Evolutionary conservation across 2,329 filamentous ascomycete species (phyloP).

Genomic region (Alternaria triticimaculans): DNA sequence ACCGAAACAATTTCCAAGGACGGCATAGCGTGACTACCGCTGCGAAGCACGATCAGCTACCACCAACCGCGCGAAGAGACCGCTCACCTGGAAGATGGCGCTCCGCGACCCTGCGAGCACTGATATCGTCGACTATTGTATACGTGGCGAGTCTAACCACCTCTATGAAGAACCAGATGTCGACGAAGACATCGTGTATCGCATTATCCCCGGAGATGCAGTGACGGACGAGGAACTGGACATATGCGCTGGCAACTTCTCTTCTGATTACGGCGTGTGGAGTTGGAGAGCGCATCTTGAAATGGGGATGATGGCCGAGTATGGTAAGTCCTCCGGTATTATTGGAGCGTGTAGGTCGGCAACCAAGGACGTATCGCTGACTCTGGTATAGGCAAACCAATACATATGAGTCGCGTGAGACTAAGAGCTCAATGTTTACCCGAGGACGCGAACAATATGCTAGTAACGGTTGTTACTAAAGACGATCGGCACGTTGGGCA

Average conservation of each 20-base stretch:
- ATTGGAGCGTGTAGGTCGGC: background rate
- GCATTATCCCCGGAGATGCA: conserved; percentile 2
- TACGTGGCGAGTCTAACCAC: conserved; percentile 2
- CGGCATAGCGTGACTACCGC: background rate
- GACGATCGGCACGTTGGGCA: conserved; percentile 3
- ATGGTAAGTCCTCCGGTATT: background rate
- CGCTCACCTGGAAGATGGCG: background rate
- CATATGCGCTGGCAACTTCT: conserved; percentile 1
- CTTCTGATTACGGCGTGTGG: conserved; percentile 2
- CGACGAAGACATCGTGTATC: conserved; percentile 10
- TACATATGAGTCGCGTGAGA: background rate
- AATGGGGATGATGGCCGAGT: background rate
- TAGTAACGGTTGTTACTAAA: conserved; percentile 4
- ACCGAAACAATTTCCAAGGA: background rate
- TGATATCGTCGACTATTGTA: background rate
- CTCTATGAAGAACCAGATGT: conserved; percentile 6
- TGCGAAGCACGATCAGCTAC: background rate
- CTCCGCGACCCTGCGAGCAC: background rate
- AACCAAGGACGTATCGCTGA: background rate
- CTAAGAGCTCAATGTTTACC: conserved; percentile 4
- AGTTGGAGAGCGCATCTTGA: background rate
- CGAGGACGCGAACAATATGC: conserved; percentile 5
- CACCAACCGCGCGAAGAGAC: background rate
- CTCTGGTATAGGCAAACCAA: background rate
- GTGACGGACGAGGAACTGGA: background rate